These are phyloP conservation scores for Pholiota conissans DNA, from an alignment of 768 basidiomycete genomes.

Conservation along the genomic window DNA sequence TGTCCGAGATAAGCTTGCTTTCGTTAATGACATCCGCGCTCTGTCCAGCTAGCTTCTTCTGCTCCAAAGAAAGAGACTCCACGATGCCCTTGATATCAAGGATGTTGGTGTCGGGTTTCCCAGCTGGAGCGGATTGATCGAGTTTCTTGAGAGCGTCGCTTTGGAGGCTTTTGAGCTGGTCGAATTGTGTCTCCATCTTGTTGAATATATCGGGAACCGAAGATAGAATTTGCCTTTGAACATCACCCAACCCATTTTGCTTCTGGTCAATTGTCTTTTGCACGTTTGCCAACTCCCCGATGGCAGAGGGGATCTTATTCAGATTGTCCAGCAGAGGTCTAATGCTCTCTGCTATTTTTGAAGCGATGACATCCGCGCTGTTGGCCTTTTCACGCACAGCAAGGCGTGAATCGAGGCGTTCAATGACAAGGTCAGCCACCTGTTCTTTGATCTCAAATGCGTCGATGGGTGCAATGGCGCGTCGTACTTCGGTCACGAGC, in stretches of 20 bases:
- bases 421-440: conserved; percentile 85
- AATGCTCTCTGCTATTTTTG: conserved; percentile 56
- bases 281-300: conserved; percentile 40
- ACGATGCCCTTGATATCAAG: conserved; percentile 47
- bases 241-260: conserved; percentile 37
- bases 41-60: conserved; percentile 47
- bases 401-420: conserved; percentile 78
- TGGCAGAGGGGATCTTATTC: conserved; percentile 34
- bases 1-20: conserved; percentile 53
- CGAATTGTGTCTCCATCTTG: conserved; percentile 44
- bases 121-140: conserved; percentile 22
- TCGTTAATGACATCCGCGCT: conserved; percentile 49
- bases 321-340: conserved; percentile 28
- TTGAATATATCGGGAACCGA: conserved; percentile 49
- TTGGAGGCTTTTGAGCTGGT: conserved; percentile 40
- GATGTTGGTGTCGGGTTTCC: conserved; percentile 34
- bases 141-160: conserved; percentile 32
- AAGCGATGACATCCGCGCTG: conserved; percentile 57
- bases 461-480: conserved; percentile 74
- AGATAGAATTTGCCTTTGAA: conserved; percentile 39
- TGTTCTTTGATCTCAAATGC: conserved; percentile 88
- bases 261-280: conserved; percentile 40
- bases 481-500: conserved; percentile 68
- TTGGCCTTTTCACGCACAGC: conserved; percentile 74
- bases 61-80: conserved; percentile 50